These are phyloP conservation scores for Talaromyces adpressus DNA, from an alignment of 495 filamentous ascomycete species.

Conservation along the genomic window DNA sequence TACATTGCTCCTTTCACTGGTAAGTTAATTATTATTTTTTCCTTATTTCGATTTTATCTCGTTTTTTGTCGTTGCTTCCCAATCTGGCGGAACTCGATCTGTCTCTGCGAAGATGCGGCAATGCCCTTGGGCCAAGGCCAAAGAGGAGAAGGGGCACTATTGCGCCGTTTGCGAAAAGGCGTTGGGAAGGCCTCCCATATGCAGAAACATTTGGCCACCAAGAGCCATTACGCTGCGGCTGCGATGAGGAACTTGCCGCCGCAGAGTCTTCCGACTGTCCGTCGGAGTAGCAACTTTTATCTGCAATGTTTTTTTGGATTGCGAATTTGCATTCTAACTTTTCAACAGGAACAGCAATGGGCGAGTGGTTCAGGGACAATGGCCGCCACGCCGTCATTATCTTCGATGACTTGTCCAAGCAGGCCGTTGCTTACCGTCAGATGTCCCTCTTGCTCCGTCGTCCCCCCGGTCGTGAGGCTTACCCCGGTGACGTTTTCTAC, in stretches of 20 bases:
- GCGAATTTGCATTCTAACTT: conserved; percentile 1
- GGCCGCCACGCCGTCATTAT: conserved; percentile 90
- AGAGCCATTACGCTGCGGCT: neutral
- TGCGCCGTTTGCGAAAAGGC: neutral
- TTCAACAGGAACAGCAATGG: conserved; percentile 55
- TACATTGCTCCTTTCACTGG: conserved; percentile 91
- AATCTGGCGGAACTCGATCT: too few relatives aligned
- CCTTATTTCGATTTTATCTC: conserved; percentile 1
- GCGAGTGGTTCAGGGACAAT: conserved; percentile 85
- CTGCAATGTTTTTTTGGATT: neutral
- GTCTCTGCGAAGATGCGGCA: too few relatives aligned
- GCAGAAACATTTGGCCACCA: conserved; percentile 5
- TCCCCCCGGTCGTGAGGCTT: conserved; percentile 98
- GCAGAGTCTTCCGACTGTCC: conserved; percentile 2
- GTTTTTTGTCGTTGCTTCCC: too few relatives aligned
- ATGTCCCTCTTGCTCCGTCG: conserved; percentile 99
- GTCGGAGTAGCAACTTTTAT: conserved; percentile 3
- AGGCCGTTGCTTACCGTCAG: conserved; percentile 99
- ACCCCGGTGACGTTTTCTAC: conserved; percentile 99
- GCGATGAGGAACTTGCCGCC: conserved; percentile 8
- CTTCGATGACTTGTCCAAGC: conserved; percentile 97
- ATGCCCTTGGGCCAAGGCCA: too few relatives aligned
- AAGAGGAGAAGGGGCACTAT: too few relatives aligned
- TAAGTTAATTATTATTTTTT: neutral
- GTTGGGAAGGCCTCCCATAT: neutral